Percentiles rank a stretch among this genome's conserved stretches.
phyloP scores from a whole-genome alignment of 768 basidiomycete genomes.

The Porpolomopsis calyptriformis region DNA sequence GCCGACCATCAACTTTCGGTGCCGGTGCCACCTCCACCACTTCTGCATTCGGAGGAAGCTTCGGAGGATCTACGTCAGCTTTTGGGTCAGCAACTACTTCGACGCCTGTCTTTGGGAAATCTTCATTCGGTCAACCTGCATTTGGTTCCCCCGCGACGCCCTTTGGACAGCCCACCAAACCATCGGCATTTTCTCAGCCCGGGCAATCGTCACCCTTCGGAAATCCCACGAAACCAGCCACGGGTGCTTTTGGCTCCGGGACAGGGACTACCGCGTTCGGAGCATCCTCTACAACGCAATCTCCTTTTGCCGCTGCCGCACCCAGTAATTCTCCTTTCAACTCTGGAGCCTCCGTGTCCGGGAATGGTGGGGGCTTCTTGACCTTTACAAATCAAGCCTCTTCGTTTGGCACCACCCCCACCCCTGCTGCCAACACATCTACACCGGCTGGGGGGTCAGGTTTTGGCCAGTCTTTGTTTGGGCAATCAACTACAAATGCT shows the following conservation, averaged over 20 bases:
- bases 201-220: constrained; percentile 22
- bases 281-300: background rate
- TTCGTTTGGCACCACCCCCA: constrained; percentile 27
- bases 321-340: background rate
- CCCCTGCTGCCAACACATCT: constrained; percentile 10
- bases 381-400: constrained; percentile 30
- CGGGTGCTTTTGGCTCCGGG: constrained; percentile 19
- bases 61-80: constrained; percentile 18
- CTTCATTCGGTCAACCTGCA: constrained; percentile 24
- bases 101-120: constrained; percentile 29
- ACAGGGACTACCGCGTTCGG: constrained; percentile 18
- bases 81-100: constrained; percentile 24
- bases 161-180: constrained; percentile 27
- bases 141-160: constrained; percentile 22
- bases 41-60: constrained; percentile 20
- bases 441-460: constrained; percentile 10
- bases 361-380: constrained; percentile 16
- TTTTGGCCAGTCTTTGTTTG: constrained; percentile 21
- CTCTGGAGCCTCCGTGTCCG: background rate
- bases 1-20: constrained; percentile 31
- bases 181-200: constrained; percentile 26
- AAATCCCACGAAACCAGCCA: constrained; percentile 14
- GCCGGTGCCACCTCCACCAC: constrained; percentile 19
- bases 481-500: constrained; percentile 5
- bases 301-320: constrained; percentile 3